Conservation (phyloP, 306 rosid species). For the Cucumis hystrix region DNA sequence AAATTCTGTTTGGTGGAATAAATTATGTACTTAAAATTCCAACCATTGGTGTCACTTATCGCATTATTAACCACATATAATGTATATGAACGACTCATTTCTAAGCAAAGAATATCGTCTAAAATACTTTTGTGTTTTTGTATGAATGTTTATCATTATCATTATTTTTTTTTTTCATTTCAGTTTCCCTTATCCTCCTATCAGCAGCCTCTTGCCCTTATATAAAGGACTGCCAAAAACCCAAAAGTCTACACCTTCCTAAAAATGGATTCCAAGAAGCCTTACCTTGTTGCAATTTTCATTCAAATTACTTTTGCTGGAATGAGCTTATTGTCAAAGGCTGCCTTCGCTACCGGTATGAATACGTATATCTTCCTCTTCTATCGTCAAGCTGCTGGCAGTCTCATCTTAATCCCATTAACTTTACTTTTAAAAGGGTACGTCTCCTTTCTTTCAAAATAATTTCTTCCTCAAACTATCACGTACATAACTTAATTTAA, state of each 20-base stretch:
- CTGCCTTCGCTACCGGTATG: constrained; percentile 34
- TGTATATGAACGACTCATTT: not conserved
- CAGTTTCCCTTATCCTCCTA: not conserved
- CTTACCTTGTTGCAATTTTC: constrained; percentile 36
- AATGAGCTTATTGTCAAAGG: constrained; percentile 36
- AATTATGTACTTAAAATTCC: not conserved
- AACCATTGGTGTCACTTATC: not conserved
- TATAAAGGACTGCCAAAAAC: not conserved
- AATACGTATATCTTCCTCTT: constrained; percentile 8
- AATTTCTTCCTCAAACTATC: no score
- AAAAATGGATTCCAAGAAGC: constrained; percentile 25
- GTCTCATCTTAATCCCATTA: not conserved
- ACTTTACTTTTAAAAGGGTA: not conserved
- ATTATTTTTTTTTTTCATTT: not conserved
- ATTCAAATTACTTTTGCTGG: constrained; percentile 37
- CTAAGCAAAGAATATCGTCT: not conserved
- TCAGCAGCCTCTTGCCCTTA: not conserved
- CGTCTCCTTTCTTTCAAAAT: not conserved
- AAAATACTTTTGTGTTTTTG: not conserved
- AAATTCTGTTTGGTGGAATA: not conserved
- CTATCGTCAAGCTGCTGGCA: constrained; percentile 7
- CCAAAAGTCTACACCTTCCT: not conserved
- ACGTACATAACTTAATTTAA: no score
- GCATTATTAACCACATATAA: not conserved
- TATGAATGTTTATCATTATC: no score